Evolutionary conservation across 192 early-diverging fungal genomes (phyloP).

Genomic region (Kappamyces sp.): DNA sequence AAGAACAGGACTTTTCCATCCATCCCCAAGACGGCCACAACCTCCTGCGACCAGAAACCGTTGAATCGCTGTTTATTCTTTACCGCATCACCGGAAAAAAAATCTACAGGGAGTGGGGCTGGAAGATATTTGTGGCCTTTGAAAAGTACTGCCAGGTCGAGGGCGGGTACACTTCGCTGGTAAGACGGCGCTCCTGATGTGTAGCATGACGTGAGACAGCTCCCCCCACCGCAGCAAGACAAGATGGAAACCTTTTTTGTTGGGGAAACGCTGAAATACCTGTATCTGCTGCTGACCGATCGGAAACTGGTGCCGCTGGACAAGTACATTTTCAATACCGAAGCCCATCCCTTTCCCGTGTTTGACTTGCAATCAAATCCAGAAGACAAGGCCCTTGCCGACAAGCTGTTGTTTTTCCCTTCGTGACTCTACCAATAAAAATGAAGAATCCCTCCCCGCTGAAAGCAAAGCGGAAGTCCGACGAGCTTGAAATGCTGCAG

Average conservation of each 20-base stretch:
- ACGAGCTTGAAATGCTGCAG: too few relatives aligned
- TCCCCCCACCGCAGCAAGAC: constrained; percentile 44
- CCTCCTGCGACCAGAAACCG: constrained; percentile 80
- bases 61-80: constrained; percentile 83
- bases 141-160: constrained; percentile 68
- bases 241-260: constrained; percentile 81
- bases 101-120: constrained; percentile 67
- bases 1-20: constrained; percentile 58
- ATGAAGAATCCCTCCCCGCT: too few relatives aligned
- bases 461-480: too few relatives aligned
- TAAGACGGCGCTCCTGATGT: constrained; percentile 21
- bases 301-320: constrained; percentile 63
- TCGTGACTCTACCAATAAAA: neutral
- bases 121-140: constrained; percentile 82
- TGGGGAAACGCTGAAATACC: constrained; percentile 92
- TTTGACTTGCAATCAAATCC: constrained; percentile 27
- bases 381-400: constrained; percentile 1
- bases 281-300: constrained; percentile 80
- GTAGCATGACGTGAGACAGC: constrained; percentile 52
- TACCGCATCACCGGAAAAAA: constrained; percentile 79
- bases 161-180: constrained; percentile 56
- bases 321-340: constrained; percentile 90
- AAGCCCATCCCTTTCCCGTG: constrained; percentile 83
- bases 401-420: neutral
- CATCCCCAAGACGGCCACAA: constrained; percentile 64